A percentile compares a stretch with the other conserved stretches of the same genome.
These are phyloP conservation scores for Gymnopilus junonius DNA, from an alignment of 768 basidiomycete genomes.

Conservation along the genomic window DNA sequence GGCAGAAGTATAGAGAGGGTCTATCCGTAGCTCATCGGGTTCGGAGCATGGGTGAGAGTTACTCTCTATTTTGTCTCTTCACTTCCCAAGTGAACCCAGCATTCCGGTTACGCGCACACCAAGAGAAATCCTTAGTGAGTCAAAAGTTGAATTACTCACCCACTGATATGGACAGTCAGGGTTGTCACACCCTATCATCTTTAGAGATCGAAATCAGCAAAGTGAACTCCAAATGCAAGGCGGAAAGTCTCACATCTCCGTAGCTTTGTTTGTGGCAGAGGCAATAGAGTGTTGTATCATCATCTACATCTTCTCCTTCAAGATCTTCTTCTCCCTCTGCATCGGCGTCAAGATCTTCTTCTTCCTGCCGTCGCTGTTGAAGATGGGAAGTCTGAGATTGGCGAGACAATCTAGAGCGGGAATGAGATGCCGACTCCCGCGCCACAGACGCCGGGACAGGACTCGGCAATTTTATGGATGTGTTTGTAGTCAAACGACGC, in stretches of 20 bases:
- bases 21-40: not conserved
- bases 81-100: not conserved
- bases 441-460: conserved; percentile 29
- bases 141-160: conserved; percentile 46
- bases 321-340: conserved; percentile 45
- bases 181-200: conserved; percentile 80
- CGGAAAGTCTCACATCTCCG: conserved; percentile 39
- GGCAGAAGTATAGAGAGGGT: not conserved
- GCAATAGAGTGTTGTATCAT: conserved; percentile 43
- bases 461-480: conserved; percentile 43
- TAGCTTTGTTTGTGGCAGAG: conserved; percentile 45
- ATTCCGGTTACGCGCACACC: not conserved
- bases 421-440: conserved; percentile 25
- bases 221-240: no score
- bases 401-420: conserved; percentile 41
- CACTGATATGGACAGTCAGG: conserved; percentile 72
- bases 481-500: conserved; percentile 36
- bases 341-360: conserved; percentile 40
- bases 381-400: conserved; percentile 30
- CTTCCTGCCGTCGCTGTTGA: conserved; percentile 29
- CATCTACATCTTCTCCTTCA: conserved; percentile 41
- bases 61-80: not conserved
- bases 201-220: conserved; percentile 5
- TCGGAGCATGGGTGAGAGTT: not conserved
- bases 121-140: not conserved